Evolutionary conservation across 768 basidiomycete genomes (phyloP).

Genomic region (Pleurotus sapidus): DNA sequence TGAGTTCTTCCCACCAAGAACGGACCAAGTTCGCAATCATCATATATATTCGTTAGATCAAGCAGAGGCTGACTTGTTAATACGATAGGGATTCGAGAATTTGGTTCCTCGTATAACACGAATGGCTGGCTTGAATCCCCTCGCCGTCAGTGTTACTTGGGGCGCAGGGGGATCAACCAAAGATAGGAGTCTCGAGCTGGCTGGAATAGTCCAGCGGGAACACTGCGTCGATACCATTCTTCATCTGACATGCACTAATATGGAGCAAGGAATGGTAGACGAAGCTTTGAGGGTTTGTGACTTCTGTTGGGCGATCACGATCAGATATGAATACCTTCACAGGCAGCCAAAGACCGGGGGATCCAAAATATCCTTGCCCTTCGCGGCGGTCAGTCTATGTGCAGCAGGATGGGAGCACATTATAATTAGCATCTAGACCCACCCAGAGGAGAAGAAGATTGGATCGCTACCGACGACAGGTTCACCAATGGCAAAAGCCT

Average conservation of each 20-base stretch:
- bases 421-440: slow-evolving; percentile 57
- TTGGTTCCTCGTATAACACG: slow-evolving; percentile 84
- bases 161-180: slow-evolving; percentile 94
- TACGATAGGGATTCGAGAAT: slow-evolving; percentile 82
- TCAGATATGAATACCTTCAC: slow-evolving; percentile 6
- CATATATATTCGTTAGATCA: not conserved
- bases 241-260: slow-evolving; percentile 97
- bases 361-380: slow-evolving; percentile 91
- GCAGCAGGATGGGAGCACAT: not conserved
- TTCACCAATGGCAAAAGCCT: slow-evolving; percentile 87
- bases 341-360: slow-evolving; percentile 79
- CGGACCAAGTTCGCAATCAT: slow-evolving; percentile 62
- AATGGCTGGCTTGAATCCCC: slow-evolving; percentile 69
- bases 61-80: not conserved
- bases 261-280: slow-evolving; percentile 86
- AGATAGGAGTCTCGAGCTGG: slow-evolving; percentile 85
- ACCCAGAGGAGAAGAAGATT: slow-evolving; percentile 90
- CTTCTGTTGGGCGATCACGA: not conserved
- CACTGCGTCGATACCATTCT: slow-evolving; percentile 84
- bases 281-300: slow-evolving; percentile 71
- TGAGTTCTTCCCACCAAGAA: slow-evolving; percentile 97
- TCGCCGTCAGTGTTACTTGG: slow-evolving; percentile 94
- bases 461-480: slow-evolving; percentile 80
- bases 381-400: slow-evolving; percentile 67
- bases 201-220: slow-evolving; percentile 68